Percentiles rank a stretch among this genome's conserved stretches.
Evolutionary conservation across 371 early-diverging fungal species (phyloP).

Genomic region (Coemansia sp.): DNA sequence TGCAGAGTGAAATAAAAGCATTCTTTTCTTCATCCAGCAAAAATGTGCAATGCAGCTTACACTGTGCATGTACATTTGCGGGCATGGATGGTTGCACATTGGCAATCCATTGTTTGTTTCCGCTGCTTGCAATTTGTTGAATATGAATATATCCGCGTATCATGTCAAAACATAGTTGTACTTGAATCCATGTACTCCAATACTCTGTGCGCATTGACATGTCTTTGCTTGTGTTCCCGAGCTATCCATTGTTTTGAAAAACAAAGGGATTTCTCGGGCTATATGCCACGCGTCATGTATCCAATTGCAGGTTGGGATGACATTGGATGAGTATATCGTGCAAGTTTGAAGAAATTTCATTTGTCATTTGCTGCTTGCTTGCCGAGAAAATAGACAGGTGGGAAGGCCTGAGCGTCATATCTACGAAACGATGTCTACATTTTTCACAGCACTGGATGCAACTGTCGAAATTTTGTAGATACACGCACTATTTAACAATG

Average conservation of each 20-base stretch:
- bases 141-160: neutral
- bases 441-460: too few relatives aligned
- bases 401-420: neutral
- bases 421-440: too few relatives aligned
- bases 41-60: neutral
- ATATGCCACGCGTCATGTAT: neutral
- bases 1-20: too few relatives aligned
- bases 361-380: neutral
- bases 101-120: neutral
- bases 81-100: neutral
- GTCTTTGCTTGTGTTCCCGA: neutral
- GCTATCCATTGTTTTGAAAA: neutral
- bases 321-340: neutral
- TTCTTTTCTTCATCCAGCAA: too few relatives aligned
- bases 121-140: neutral
- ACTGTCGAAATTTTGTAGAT: too few relatives aligned
- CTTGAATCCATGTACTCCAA: neutral
- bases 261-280: neutral
- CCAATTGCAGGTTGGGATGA: neutral
- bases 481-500: too few relatives aligned
- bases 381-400: neutral
- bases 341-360: neutral
- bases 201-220: neutral
- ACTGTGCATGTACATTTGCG: neutral
- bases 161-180: neutral